Evolutionary conservation across 352 stramenopile species (phyloP).

Genomic region (Phytopythium kandeliae): DNA sequence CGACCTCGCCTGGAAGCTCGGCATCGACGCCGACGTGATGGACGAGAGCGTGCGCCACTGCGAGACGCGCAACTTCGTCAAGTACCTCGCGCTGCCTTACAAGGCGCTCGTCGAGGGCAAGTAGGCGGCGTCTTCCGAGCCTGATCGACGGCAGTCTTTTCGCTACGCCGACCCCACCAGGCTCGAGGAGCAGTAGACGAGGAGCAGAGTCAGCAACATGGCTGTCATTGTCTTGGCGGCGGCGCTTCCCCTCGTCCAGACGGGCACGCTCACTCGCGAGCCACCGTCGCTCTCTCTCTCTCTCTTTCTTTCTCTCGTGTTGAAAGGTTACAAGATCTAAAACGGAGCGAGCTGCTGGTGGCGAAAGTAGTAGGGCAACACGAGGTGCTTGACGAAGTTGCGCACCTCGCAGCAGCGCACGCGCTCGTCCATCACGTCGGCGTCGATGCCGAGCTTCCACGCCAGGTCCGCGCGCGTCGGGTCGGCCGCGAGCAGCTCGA

Average conservation of each 20-base stretch:
- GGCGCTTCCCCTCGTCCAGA: too few species aligned
- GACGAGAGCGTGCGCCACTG: constrained; percentile 56
- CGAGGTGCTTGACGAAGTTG: constrained; percentile 86
- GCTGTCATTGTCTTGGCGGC: not conserved
- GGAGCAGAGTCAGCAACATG: not conserved
- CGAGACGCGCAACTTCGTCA: constrained; percentile 73
- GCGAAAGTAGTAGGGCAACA: constrained; percentile 52
- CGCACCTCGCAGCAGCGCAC: constrained; percentile 70
- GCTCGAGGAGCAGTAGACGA: not conserved
- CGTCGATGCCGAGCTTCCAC: constrained; percentile 70
- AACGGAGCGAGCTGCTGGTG: not conserved
- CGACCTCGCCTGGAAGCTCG: constrained; percentile 60
- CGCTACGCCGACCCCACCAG: not conserved
- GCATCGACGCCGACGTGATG: constrained; percentile 62
- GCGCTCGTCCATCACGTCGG: constrained; percentile 77
- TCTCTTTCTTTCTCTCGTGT: not conserved
- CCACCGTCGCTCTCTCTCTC: too few species aligned
- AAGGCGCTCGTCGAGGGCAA: constrained; percentile 1
- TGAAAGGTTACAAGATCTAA: not conserved
- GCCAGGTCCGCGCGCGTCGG: constrained; percentile 71
- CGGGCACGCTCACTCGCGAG: too few species aligned
- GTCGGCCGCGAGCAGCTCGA: constrained; percentile 69
- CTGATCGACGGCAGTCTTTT: not conserved
- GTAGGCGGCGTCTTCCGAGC: not conserved
- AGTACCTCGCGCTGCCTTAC: constrained; percentile 66